Conservation (phyloP, 2,329 filamentous ascomycete species). For the Fusarium odoratissimum region DNA sequence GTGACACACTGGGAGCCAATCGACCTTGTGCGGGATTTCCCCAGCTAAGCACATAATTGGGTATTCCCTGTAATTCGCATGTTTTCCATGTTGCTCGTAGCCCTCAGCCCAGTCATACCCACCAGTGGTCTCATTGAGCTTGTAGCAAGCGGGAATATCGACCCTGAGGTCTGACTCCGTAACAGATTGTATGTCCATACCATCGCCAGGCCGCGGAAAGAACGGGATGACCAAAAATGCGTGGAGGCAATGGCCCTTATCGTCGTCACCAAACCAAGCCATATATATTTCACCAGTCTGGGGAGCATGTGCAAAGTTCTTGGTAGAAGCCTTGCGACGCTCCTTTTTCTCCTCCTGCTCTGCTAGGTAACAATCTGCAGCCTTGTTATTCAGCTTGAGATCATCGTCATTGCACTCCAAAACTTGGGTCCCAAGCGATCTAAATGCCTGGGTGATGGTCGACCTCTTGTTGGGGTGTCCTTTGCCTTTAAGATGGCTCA, state of each 20-base stretch:
- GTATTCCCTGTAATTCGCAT: not conserved
- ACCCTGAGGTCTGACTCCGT: fast-evolving
- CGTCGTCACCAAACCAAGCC: not conserved
- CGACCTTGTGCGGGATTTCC: not conserved
- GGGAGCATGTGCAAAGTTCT: fast-evolving
- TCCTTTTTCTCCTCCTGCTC: not conserved
- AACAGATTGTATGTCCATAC: fast-evolving
- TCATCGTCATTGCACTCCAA: fast-evolving
- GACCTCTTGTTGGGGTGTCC: fast-evolving
- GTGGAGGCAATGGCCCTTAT: fast-evolving
- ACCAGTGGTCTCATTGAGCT: not conserved
- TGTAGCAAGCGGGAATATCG: not conserved
- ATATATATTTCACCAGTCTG: not conserved
- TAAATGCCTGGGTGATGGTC: fast-evolving
- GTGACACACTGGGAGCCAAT: not conserved
- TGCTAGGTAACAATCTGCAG: fast-evolving
- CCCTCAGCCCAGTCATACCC: not conserved
- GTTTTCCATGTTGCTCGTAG: not conserved
- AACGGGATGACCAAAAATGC: not conserved
- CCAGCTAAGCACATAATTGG: not conserved
- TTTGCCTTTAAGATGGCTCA: not conserved
- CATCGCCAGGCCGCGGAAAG: not conserved
- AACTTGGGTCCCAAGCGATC: fast-evolving
- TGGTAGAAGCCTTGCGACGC: not conserved
- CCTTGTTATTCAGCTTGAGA: not conserved